Conservation (phyloP, 805 yeast species). For the Brettanomyces nanus region DNA sequence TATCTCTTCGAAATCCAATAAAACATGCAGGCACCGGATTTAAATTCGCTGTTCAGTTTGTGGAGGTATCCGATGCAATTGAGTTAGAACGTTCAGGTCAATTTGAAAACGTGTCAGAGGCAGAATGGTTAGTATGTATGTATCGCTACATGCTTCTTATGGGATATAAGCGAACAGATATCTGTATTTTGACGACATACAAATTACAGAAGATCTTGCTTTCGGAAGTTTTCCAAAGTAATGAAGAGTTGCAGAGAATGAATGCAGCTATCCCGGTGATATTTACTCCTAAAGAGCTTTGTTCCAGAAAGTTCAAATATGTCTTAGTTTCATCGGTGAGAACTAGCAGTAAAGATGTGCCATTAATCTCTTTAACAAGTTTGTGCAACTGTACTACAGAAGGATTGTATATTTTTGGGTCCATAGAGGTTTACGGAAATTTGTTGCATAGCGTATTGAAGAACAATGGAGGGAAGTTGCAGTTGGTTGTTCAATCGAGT, state of each 20-base stretch:
- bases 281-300: slow-evolving; percentile 21
- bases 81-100: slow-evolving; percentile 23
- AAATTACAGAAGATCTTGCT: slow-evolving; percentile 34
- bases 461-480: no score
- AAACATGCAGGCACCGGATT: slow-evolving; percentile 27
- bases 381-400: slow-evolving; percentile 10
- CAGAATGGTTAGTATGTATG: slow-evolving; percentile 37
- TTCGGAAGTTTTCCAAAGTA: slow-evolving; percentile 29
- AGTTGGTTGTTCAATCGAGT: no score
- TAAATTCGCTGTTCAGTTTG: slow-evolving; percentile 21
- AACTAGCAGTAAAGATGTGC: slow-evolving; percentile 17
- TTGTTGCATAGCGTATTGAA: no score
- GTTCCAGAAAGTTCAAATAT: slow-evolving; percentile 23
- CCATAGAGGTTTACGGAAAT: background rate
- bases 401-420: slow-evolving; percentile 12
- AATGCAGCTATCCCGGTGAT: slow-evolving; percentile 9
- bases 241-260: no score
- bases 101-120: slow-evolving; percentile 37
- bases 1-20: background rate
- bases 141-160: slow-evolving; percentile 37
- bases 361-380: no score
- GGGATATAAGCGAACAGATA: slow-evolving; percentile 31
- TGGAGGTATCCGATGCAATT: slow-evolving; percentile 22
- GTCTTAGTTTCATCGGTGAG: slow-evolving; percentile 30
- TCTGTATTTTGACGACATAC: slow-evolving; percentile 35